Base-by-base conservation (phyloP, 768 basidiomycete species). In the Suillus alpinus region DNA sequence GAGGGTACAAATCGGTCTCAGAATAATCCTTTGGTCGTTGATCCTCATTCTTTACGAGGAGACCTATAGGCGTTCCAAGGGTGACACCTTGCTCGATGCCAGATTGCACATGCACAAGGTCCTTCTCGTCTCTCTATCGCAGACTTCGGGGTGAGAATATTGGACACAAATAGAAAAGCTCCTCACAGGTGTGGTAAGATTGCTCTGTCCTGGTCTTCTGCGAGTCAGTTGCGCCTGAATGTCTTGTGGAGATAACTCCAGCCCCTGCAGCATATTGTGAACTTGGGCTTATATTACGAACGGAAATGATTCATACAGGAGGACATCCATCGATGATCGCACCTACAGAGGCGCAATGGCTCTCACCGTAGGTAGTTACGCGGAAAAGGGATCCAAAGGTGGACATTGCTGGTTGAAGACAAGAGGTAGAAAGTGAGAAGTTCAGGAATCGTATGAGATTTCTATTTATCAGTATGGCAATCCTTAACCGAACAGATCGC, bases 11-110 rank as follows among this genome's bases (percentile, higher is more conserved):
- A 72, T 99, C 97, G 0, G 97, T 98, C 80, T 98, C 97, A 65
- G 95, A 88, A 76, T 99, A 99, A 76, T 99, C 97, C 69, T 98
- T 92, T 20, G 97, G 97, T 32, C 97, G 83, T 71, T 99, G 97
- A 73, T 99, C 97, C 78, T 98, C 95, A 76, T 99, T 99, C 69
- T 87, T 92, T 41, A 99, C 94, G 56, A 98, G 81, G n/a, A 99
- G 86, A 2, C 88, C 95, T 68, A 99, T 98, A 23, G 97, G 97
- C 20, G 97, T 99, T 50, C 97, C 97, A 23, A 99, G 87, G 2
- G 97, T 98, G 32, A 96, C 88, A 31, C 94, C 97, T 64, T 90
- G 88, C 74, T 99, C 97, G 32, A 89, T 80, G 32, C 97, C 97
- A 36, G 95, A 96, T 74, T 99, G 97, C 36, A 99, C 78, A 58